Base-by-base conservation (phyloP, 805 yeast species). In the Hanseniaspora thailandica region DNA sequence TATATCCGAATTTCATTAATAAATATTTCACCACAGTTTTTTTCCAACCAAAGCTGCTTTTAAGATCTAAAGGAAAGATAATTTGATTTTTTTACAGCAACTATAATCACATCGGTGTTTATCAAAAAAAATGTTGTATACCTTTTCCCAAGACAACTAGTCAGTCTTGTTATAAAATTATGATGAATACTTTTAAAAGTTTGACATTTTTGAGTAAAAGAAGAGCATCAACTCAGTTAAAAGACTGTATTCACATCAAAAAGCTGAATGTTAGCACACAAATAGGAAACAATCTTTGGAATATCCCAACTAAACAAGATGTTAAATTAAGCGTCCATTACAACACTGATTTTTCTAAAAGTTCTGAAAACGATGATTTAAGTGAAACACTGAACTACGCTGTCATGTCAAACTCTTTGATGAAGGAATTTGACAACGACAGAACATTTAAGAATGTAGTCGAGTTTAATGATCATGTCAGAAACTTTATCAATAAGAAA, bases 301-400 rank as follows among this genome's bases (percentile, higher is more conserved):
- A 75, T 55, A 71, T 83, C 53, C 76, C 78, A 4, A 75, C 74
- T 8, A 75, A 82, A 2, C 94, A 86, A 60, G 86, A 87, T 3
- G 72, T 85, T 23, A 62, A 69, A 2, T 70, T 86, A 6, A 75
- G 84, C 10, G 72, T 85, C 25, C 71, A 73, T 43, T 74, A 86
- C 57, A 69, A 69, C 33, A 84, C 95, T 0, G 79, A 81, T 60
- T 83, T 89, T 61, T 71, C 76, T 23, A 70, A 76, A 53, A 89
- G 96, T n/a, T 80, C 90, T n/a, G 67, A 69, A 12, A 77, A 81
- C 0, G 97, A 90, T 67, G 90, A 89, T 62, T 72, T 90, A 59
- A 76, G 78, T 55, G 79, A 84, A 61, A 84, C 96, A 5, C 76
- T 90, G 57, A 90, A 90, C 66, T 90, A 90, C 66, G 97, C 96